A percentile compares a stretch with the other conserved stretches of the same genome.
Conservation (phyloP, 768 basidiomycete species). For the Daedalea quercina region DNA sequence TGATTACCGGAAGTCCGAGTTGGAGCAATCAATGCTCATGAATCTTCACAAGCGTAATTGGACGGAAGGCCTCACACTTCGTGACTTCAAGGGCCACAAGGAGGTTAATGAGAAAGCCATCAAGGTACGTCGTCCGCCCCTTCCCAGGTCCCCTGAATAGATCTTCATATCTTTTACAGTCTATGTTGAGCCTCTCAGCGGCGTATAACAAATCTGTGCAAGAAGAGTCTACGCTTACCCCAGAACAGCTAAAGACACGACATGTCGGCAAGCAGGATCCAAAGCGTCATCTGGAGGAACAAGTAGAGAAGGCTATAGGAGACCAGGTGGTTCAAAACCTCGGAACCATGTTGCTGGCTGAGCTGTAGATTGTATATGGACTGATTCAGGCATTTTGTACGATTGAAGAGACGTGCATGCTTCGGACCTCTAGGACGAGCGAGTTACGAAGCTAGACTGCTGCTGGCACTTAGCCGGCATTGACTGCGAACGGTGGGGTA, state of each 20-base stretch:
- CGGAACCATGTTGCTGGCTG: conserved; percentile 91
- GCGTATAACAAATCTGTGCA: conserved; percentile 97
- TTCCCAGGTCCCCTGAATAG: conserved; percentile 2
- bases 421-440: too few species aligned
- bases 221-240: conserved; percentile 92
- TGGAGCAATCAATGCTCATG: conserved; percentile 98
- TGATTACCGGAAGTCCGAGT: conserved; percentile 96
- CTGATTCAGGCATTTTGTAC: background rate
- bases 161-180: conserved; percentile 34
- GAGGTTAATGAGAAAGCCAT: conserved; percentile 88
- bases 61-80: conserved; percentile 93
- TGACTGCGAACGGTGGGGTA: too few species aligned
- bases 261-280: conserved; percentile 98
- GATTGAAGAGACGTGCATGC: background rate
- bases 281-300: conserved; percentile 95
- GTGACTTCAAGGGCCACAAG: conserved; percentile 86
- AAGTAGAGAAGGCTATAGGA: conserved; percentile 96
- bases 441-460: too few species aligned
- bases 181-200: conserved; percentile 89
- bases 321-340: conserved; percentile 95
- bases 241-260: conserved; percentile 92
- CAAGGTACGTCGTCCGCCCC: conserved; percentile 55
- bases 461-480: too few species aligned
- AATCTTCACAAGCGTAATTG: conserved; percentile 98
- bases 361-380: conserved; percentile 47